Percentiles rank a stretch among this genome's conserved stretches.
phyloP scores from a whole-genome alignment of 2,329 filamentous ascomycete genomes.

The Sporothrix phasma region DNA sequence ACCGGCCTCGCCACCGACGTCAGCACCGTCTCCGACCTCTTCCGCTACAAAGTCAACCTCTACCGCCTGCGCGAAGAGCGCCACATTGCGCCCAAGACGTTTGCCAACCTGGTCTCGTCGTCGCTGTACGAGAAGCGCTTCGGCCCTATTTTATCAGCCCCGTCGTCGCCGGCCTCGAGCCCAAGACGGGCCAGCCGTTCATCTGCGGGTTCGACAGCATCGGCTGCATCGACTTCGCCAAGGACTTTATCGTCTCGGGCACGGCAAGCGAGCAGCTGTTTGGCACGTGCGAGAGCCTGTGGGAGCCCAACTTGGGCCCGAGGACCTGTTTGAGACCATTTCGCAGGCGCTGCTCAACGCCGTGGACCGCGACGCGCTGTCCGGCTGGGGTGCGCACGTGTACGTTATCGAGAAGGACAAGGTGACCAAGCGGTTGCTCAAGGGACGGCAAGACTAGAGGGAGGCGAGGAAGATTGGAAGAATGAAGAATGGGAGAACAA shows the following conservation, averaged over 20 bases:
- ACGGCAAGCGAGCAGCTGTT: constrained; percentile 96
- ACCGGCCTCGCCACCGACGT: constrained; percentile 96
- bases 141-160: constrained; percentile 91
- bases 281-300: constrained; percentile 95
- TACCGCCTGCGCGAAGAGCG: constrained; percentile 98
- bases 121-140: constrained; percentile 92
- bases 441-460: constrained; percentile 82
- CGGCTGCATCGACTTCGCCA: constrained; percentile 98
- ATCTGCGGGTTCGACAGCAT: constrained; percentile 99
- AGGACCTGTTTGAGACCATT: constrained; percentile 96
- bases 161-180: constrained; percentile 89
- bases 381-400: constrained; percentile 96
- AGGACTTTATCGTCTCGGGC: constrained; percentile 97
- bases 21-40: constrained; percentile 85
- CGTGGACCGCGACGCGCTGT: constrained; percentile 90
- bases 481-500: not conserved
- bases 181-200: constrained; percentile 88
- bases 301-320: constrained; percentile 95
- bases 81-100: constrained; percentile 84
- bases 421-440: constrained; percentile 96
- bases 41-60: constrained; percentile 99
- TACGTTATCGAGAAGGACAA: constrained; percentile 99
- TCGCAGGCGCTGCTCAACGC: constrained; percentile 93
- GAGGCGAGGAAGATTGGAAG: not conserved
- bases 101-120: constrained; percentile 89